Conservation (phyloP, 345 rosid genomes). For the Citrus trifoliata region DNA sequence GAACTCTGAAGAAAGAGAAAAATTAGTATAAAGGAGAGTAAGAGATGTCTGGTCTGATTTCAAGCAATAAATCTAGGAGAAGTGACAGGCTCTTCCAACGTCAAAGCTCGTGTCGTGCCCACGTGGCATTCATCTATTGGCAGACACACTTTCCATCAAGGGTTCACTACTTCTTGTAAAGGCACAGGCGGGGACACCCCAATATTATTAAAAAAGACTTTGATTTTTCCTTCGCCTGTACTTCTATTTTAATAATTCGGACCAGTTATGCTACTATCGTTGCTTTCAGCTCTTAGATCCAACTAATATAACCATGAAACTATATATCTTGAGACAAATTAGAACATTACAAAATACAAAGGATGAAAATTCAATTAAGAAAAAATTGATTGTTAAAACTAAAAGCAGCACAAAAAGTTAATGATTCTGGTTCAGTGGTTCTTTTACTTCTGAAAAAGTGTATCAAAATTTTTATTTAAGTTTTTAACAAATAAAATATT, state of each 20-base stretch:
- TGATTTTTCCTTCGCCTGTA: neutral
- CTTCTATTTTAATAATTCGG: neutral
- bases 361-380: too few relatives aligned
- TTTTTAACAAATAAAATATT: neutral
- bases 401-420: neutral
- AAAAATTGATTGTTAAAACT: too few relatives aligned
- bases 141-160: neutral
- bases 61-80: conserved; percentile 27
- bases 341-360: neutral
- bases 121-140: conserved; percentile 9
- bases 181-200: neutral
- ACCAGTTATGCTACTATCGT: too few relatives aligned
- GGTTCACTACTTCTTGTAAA: neutral
- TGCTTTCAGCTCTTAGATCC: too few relatives aligned
- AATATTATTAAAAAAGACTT: too few relatives aligned
- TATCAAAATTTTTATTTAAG: neutral
- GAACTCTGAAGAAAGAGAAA: conserved; percentile 7
- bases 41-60: conserved; percentile 22
- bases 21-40: neutral
- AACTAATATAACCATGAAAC: too few relatives aligned
- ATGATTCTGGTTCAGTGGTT: neutral
- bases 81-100: conserved; percentile 10
- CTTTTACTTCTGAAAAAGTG: neutral
- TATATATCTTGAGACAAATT: neutral
- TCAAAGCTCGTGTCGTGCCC: conserved; percentile 13